Conservation (phyloP, 2,329 filamentous ascomycete genomes). For the Zopfia rhizophila region DNA sequence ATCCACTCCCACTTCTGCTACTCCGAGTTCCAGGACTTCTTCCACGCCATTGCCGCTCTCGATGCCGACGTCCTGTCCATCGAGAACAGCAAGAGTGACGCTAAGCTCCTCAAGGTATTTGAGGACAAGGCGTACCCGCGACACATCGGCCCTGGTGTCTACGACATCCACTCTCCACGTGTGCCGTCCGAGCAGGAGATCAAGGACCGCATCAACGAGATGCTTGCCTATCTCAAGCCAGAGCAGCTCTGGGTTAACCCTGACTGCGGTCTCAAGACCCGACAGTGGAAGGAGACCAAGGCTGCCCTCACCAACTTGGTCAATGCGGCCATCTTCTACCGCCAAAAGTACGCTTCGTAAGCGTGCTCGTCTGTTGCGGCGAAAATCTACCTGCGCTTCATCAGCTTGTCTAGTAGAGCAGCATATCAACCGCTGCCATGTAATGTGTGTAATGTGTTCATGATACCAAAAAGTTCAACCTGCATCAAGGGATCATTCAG, state of each 20-base stretch:
- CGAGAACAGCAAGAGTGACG: slow-evolving; percentile 99
- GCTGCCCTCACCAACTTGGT: slow-evolving; percentile 96
- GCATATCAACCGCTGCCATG: slow-evolving; percentile 52
- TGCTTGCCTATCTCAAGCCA: slow-evolving; percentile 93
- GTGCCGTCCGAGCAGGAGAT: slow-evolving; percentile 98
- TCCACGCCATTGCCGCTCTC: slow-evolving; percentile 98
- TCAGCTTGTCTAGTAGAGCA: slow-evolving; percentile 43
- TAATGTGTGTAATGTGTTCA: slow-evolving; percentile 54
- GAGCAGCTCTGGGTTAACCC: slow-evolving; percentile 99
- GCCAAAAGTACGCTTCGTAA: slow-evolving; percentile 81
- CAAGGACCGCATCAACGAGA: slow-evolving; percentile 96
- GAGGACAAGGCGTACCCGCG: slow-evolving; percentile 96
- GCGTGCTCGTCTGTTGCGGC: slow-evolving; percentile 34
- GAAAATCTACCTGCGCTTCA: slow-evolving; percentile 38
- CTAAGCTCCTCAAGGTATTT: slow-evolving; percentile 98
- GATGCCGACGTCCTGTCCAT: slow-evolving; percentile 99
- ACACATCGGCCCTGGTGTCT: slow-evolving; percentile 99
- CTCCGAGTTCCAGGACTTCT: slow-evolving; percentile 99
- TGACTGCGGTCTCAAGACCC: slow-evolving; percentile 99
- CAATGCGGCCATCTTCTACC: slow-evolving; percentile 97
- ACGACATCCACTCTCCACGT: slow-evolving; percentile 99
- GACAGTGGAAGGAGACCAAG: slow-evolving; percentile 99
- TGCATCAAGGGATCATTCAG: slow-evolving; percentile 51
- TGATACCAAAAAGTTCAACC: slow-evolving; percentile 57
- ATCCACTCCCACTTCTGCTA: slow-evolving; percentile 99